Evolutionary conservation across 768 basidiomycete genomes (phyloP).

Genomic region (Ramaria rubella): DNA sequence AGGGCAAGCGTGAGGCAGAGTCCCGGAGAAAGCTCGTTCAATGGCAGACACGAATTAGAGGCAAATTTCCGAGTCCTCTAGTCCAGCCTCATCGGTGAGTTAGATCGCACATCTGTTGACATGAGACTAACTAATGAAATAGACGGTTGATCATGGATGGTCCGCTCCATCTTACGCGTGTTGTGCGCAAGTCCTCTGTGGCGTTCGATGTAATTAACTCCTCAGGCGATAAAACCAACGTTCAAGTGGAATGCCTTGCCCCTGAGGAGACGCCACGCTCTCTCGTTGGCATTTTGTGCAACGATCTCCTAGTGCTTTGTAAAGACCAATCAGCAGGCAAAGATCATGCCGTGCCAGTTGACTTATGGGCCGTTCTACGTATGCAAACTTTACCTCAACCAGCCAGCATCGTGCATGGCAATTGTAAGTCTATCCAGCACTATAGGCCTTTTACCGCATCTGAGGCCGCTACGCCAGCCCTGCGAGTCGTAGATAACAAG

Average conservation of each 20-base stretch:
- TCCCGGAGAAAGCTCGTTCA: constrained; percentile 84
- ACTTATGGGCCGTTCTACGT: constrained; percentile 93
- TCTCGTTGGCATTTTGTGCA: constrained; percentile 79
- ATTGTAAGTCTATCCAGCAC: constrained; percentile 40
- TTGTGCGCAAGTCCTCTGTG: constrained; percentile 78
- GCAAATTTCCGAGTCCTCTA: constrained; percentile 92
- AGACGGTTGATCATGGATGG: constrained; percentile 95
- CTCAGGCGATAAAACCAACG: constrained; percentile 68
- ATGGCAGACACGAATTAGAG: constrained; percentile 84
- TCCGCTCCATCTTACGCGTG: constrained; percentile 73
- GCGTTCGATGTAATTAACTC: constrained; percentile 76
- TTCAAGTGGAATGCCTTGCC: constrained; percentile 86
- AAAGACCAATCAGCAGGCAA: constrained; percentile 77
- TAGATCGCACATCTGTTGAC: background rate
- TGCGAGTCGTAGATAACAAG: constrained; percentile 88
- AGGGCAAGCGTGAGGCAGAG: constrained; percentile 94
- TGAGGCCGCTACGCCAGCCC: constrained; percentile 37
- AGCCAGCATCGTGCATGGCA: constrained; percentile 84
- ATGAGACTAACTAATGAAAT: background rate
- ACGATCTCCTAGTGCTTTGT: constrained; percentile 88
- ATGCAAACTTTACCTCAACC: constrained; percentile 93
- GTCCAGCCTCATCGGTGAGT: constrained; percentile 93
- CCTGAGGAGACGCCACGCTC: constrained; percentile 79
- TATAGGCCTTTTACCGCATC: constrained; percentile 3
- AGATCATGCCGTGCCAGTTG: constrained; percentile 68